A percentile compares a stretch with the other conserved stretches of the same genome.
phyloP scores from a whole-genome alignment of 805 yeast genomes.

The Candida arabinofermentans region DNA sequence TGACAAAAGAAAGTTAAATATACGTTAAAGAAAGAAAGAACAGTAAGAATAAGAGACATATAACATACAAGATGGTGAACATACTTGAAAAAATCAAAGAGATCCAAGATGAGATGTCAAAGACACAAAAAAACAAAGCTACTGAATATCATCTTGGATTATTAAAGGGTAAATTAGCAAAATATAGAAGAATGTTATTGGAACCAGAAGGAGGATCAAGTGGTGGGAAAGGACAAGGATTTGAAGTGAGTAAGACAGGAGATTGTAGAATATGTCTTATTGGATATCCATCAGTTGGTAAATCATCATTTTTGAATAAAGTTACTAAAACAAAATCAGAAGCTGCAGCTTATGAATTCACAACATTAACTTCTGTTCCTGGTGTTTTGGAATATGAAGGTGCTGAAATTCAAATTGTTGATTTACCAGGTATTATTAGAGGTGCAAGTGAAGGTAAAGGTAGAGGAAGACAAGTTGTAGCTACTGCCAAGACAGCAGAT shows the following conservation, averaged over 20 bases:
- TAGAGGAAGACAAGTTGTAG: constrained; percentile 93
- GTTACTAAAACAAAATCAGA: constrained; percentile 93
- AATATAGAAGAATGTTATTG: constrained; percentile 83
- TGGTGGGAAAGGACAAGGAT: constrained; percentile 70
- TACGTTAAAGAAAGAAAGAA: background rate
- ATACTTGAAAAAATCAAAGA: constrained; percentile 70
- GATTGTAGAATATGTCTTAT: constrained; percentile 94
- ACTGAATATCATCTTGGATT: constrained; percentile 96
- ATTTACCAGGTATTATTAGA: constrained; percentile 93
- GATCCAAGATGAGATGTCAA: constrained; percentile 88
- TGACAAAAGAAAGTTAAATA: too few relatives aligned
- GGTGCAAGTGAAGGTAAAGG: constrained; percentile 98
- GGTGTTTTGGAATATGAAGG: constrained; percentile 95
- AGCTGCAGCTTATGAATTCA: constrained; percentile 92
- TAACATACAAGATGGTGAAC: constrained; percentile 25
- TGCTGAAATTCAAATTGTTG: constrained; percentile 96
- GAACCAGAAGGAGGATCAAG: constrained; percentile 79
- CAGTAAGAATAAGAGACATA: background rate
- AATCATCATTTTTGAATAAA: constrained; percentile 82
- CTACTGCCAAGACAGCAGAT: constrained; percentile 95
- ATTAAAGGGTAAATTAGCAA: constrained; percentile 89
- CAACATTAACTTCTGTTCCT: constrained; percentile 94
- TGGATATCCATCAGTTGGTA: constrained; percentile 98
- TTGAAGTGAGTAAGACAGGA: constrained; percentile 92
- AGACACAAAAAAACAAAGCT: constrained; percentile 97